Evolutionary conservation across 2,329 filamentous ascomycete species (phyloP).

Genomic region (Aotearoamyces nothofagi): DNA sequence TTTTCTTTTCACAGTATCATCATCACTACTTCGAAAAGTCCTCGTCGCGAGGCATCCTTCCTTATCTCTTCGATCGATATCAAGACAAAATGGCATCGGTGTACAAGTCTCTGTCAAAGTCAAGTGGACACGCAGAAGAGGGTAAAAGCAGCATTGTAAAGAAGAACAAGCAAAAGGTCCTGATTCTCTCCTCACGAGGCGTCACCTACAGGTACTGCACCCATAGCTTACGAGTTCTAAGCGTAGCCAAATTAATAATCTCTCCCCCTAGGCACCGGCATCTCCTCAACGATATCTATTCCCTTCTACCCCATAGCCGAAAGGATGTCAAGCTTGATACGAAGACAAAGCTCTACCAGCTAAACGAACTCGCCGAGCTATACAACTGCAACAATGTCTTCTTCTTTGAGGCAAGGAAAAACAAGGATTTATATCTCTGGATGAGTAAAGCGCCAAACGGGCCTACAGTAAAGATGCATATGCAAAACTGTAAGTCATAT

Average conservation of each 20-base stretch:
- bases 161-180: conserved; percentile 61
- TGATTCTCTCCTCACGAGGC: conserved; percentile 84
- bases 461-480: conserved; percentile 50
- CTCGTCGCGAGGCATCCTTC: too few relatives aligned
- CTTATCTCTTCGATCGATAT: too few relatives aligned
- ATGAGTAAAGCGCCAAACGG: conserved; percentile 68
- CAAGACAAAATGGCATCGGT: conserved; percentile 47
- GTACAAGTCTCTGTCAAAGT: conserved; percentile 60
- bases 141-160: conserved; percentile 28
- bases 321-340: conserved; percentile 97
- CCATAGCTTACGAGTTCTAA: too few relatives aligned
- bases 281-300: conserved; percentile 74
- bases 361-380: conserved; percentile 59
- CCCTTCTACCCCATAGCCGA: conserved; percentile 78
- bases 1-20: too few relatives aligned
- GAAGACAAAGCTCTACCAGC: conserved; percentile 71
- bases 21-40: too few relatives aligned
- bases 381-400: conserved; percentile 92
- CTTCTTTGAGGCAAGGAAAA: conserved; percentile 92
- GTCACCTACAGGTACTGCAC: conserved; percentile 66
- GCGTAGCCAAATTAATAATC: too few relatives aligned
- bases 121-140: conserved; percentile 29
- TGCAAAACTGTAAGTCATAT: conserved; percentile 49
- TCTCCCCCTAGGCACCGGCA: conserved; percentile 61
- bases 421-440: conserved; percentile 89